These are phyloP conservation scores for Cajanus cajan DNA, from an alignment of 306 rosid species.

Conservation along the genomic window DNA sequence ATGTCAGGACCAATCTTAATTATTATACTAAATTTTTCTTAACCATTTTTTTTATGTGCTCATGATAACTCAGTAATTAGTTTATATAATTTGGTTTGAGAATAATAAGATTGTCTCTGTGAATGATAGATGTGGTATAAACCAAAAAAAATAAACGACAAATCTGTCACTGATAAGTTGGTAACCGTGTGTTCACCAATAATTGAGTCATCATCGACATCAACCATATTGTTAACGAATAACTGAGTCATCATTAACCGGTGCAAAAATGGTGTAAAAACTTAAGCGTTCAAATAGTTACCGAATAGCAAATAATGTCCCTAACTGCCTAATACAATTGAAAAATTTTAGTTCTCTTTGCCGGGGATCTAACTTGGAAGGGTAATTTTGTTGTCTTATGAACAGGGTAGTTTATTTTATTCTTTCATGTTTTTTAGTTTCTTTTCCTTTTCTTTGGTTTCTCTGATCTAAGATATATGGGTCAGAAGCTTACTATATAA, in stretches of 20 bases:
- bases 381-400: slow-evolving; percentile 9
- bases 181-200: neutral
- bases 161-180: neutral
- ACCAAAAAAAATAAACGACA: too few relatives aligned
- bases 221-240: neutral
- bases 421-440: neutral
- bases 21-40: neutral
- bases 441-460: slow-evolving; percentile 6
- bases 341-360: neutral
- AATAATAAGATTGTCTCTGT: neutral
- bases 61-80: neutral
- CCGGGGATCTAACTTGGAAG: neutral
- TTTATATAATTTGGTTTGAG: neutral
- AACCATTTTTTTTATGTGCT: neutral
- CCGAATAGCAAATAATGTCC: neutral
- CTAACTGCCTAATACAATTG: neutral
- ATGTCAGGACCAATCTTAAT: too few relatives aligned
- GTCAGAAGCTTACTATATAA: neutral
- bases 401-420: neutral
- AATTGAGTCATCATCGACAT: neutral
- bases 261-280: neutral
- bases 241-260: neutral
- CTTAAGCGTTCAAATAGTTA: neutral
- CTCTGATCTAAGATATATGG: slow-evolving; percentile 16
- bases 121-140: too few relatives aligned